A percentile compares a stretch with the other conserved stretches of the same genome.
Conservation (phyloP, 2,329 filamentous ascomycete genomes). For the Hypoxylon sp. region DNA sequence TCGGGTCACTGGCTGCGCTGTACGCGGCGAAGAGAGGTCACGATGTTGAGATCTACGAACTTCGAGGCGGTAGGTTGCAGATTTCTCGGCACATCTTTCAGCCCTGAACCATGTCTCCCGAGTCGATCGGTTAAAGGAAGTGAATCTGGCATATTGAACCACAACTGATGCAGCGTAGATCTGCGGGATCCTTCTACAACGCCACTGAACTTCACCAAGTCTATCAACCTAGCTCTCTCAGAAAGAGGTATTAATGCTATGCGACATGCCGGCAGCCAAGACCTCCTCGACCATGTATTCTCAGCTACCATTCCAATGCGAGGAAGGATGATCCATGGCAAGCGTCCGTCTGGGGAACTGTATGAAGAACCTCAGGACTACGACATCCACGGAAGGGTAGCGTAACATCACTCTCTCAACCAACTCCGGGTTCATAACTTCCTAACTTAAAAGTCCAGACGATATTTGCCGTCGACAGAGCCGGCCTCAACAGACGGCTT, state of each 20-base stretch:
- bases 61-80: slow-evolving; percentile 81
- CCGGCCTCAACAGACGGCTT: slow-evolving; percentile 84
- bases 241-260: slow-evolving; percentile 94
- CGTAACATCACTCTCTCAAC: slow-evolving; percentile 45
- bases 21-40: slow-evolving; percentile 92
- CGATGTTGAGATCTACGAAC: slow-evolving; percentile 93
- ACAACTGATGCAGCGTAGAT: slow-evolving; percentile 68
- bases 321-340: slow-evolving; percentile 95
- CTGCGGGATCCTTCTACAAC: slow-evolving; percentile 85
- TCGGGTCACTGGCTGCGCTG: slow-evolving; percentile 90
- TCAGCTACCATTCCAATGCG: slow-evolving; percentile 89
- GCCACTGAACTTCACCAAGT: slow-evolving; percentile 95
- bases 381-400: slow-evolving; percentile 87
- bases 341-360: slow-evolving; percentile 73
- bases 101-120: slow-evolving; percentile 12
- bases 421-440: background rate
- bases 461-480: slow-evolving; percentile 89
- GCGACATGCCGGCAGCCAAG: slow-evolving; percentile 75
- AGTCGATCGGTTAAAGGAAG: background rate
- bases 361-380: slow-evolving; percentile 89
- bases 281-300: slow-evolving; percentile 81
- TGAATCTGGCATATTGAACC: slow-evolving; percentile 17
- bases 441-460: slow-evolving; percentile 64
- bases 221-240: slow-evolving; percentile 97
- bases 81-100: slow-evolving; percentile 6